Evolutionary conservation across 208 protist species (phyloP), one percentile per base, ranked within the genome.

Genomic region (Leishmania braziliensis): DNA sequence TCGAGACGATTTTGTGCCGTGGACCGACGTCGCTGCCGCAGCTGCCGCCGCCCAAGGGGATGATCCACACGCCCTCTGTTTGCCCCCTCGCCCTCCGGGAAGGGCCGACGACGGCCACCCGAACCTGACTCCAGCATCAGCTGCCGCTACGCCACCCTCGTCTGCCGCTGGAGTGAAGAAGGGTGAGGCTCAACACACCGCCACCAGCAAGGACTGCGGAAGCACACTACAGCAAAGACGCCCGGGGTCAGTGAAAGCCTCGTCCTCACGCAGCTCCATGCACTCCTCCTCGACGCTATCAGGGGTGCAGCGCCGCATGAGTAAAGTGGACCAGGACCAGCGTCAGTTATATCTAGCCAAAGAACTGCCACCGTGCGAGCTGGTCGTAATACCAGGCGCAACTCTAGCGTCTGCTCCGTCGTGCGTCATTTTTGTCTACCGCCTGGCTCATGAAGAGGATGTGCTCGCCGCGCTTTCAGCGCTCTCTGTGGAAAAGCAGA

Each of bases 351-450:
- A 81, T 65, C n/a, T 91, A 1, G 48, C 23, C 12, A 73, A 29
- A 23, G 75, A 88, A n/a, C 60, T 88, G 23, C 84, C 84, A 29
- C 54, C 65, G 2, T 88, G 75, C 54, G 88, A 91, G 75, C 53
- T 87, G 5, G 85, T 83, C 54, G 29, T 20, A 20, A 50, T 82
- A 29, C 48, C 82, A 33, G 48, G 36, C n/a, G 48, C 63, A 1
- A 56, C 33, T 26, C n/a, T 62, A 36, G 23, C 78, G 8, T 73
- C 69, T 16, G 51, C 81, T 26, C 23, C 9, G 20, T 62, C 74
- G 9, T 81, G 56, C 8, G 76, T 88, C 5, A 50, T 93, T 33
- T 90, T 93, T 78, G 56, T 93, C 33, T 91, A 93, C 63, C 88
- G 82, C 58, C 70, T 93, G 65, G 51, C 20, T 46, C 70, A 85